Base-by-base conservation (phyloP, 129 eudicot genomes). In the Sambucus nigra region DNA sequence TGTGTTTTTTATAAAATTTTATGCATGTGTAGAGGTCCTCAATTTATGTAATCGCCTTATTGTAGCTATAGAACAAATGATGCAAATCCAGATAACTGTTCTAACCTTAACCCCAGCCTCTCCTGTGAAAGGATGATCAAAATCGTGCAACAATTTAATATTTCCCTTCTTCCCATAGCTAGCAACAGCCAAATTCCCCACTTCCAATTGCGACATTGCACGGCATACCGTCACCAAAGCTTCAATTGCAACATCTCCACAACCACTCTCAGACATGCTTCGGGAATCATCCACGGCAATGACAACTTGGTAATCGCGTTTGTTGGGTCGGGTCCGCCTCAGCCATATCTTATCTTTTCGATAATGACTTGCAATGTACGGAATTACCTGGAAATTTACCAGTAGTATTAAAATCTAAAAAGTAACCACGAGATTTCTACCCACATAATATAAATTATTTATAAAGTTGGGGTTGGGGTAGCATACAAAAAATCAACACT, bases 261-360 rank as follows among this genome's bases (percentile, higher is more conserved):
- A 82, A 62, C 56, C 51, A 49, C 74, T 88, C 70, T 86, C 96
- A 17, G 86, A 80, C 99, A 92, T 92, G 75, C 99, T 92, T 40
- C 91, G 78, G n/a, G 99, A 92, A 69, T 92, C 96, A 61, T 92
- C 99, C 39, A 92, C 87, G 2, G 95, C 96, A 67, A 92, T 82
- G 52, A 86, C 78, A 24, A 92, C 96, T 70, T 86, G 96, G 67
- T 92, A 92, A 64, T 86, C 86, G 38, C 99, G 94, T 63, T 92
- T 92, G 66, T 79, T 86, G 7, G 99, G 96, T 16, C 77, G 68
- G 24, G 99, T 92, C 20, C 99, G 78, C 73, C 94, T 77, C 59
- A 86, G 69, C 99, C 99, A 92, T 74, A 92, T 92, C 67, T 82
- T 92, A 66, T 86, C 99, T 66, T 92, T 92, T 38, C 99, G 63